phyloP scores from a whole-genome alignment of 2,329 filamentous ascomycete genomes.

The Monosporascus sp. region DNA sequence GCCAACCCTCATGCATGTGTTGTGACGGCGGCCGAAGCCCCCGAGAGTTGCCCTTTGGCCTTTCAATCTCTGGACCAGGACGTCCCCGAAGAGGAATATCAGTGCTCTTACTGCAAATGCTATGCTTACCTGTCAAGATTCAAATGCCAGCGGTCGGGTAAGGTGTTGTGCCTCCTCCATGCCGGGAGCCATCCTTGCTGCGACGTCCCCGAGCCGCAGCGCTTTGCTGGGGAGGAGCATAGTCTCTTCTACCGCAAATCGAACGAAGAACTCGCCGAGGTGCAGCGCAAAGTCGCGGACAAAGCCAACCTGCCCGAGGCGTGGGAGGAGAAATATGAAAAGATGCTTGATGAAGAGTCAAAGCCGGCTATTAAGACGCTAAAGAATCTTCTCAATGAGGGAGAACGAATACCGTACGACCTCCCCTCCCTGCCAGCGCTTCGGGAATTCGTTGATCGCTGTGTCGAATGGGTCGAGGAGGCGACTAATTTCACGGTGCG shows the following conservation, averaged over 20 bases:
- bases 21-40: slow-evolving; percentile 39
- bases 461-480: slow-evolving; percentile 97
- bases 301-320: slow-evolving; percentile 79
- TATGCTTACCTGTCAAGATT: slow-evolving; percentile 90
- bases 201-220: slow-evolving; percentile 57
- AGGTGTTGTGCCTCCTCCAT: slow-evolving; percentile 76
- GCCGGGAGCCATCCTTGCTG: slow-evolving; percentile 80
- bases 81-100: slow-evolving; percentile 85
- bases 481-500: slow-evolving; percentile 93
- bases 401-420: slow-evolving; percentile 91
- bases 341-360: slow-evolving; percentile 74
- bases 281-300: slow-evolving; percentile 73
- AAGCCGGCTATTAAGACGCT: slow-evolving; percentile 82
- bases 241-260: slow-evolving; percentile 72
- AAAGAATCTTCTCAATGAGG: slow-evolving; percentile 79
- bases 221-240: slow-evolving; percentile 66
- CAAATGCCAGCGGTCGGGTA: slow-evolving; percentile 75
- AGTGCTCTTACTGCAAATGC: slow-evolving; percentile 86
- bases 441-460: slow-evolving; percentile 86
- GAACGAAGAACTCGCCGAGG: slow-evolving; percentile 60
- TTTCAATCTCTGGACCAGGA: slow-evolving; percentile 66
- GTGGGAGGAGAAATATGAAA: slow-evolving; percentile 89
- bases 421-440: slow-evolving; percentile 77
- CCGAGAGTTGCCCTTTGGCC: slow-evolving; percentile 51
- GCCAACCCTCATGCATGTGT: slow-evolving; percentile 48